Conservation (phyloP, 306 rosid species). For the Dalbergia oliveri region DNA sequence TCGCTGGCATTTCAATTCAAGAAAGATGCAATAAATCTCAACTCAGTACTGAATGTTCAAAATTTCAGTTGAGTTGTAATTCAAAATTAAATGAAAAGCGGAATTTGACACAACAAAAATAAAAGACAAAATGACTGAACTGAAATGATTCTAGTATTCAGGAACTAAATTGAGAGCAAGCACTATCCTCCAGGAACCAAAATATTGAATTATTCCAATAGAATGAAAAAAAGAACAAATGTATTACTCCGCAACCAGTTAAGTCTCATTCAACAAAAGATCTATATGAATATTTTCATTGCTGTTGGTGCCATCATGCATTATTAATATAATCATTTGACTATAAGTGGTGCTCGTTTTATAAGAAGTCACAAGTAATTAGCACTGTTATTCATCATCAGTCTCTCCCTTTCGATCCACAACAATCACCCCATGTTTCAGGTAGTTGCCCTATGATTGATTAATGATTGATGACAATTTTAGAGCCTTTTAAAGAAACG, state of each 20-base stretch:
- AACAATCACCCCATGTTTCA: background rate
- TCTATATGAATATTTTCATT: background rate
- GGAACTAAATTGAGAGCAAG: background rate
- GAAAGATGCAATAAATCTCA: constrained; percentile 13
- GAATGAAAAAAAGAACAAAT: background rate
- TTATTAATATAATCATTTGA: background rate
- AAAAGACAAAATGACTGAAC: background rate
- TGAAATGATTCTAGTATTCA: background rate
- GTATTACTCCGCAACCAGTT: background rate
- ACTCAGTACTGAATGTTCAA: background rate
- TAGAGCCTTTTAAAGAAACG: background rate
- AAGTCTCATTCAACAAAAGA: background rate
- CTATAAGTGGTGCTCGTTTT: background rate
- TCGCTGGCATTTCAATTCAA: background rate
- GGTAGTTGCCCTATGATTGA: background rate
- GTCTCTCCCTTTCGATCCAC: background rate
- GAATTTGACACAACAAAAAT: background rate
- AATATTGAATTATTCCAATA: background rate
- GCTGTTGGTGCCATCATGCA: background rate
- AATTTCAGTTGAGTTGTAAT: background rate
- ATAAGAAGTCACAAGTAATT: background rate
- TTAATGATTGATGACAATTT: background rate
- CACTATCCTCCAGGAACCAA: background rate
- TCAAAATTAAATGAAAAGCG: background rate
- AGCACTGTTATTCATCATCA: background rate